phyloP scores from a whole-genome alignment of 306 rosid species.

The Prunus fruticosa region DNA sequence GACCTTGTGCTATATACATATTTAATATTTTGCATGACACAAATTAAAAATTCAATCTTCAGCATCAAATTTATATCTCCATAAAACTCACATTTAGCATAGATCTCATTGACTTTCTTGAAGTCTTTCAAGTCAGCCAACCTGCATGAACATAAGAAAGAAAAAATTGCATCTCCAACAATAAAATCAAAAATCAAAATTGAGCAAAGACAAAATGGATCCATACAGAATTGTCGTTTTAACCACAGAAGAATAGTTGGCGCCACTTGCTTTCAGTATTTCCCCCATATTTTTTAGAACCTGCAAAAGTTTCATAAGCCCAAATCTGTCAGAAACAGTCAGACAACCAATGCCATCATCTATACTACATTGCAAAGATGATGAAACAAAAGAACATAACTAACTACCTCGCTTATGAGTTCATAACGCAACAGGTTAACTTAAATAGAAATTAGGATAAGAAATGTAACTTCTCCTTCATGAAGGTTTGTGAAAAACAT shows the following conservation, averaged over 20 bases:
- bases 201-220: background rate
- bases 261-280: constrained; percentile 83
- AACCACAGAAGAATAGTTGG: constrained; percentile 74
- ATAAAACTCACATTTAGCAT: constrained; percentile 79
- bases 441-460: background rate
- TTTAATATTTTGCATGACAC: background rate
- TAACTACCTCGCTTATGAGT: too few species aligned
- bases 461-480: background rate
- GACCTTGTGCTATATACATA: background rate
- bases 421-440: background rate
- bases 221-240: constrained; percentile 88
- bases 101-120: constrained; percentile 77
- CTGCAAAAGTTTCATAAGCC: constrained; percentile 28
- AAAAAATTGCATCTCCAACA: background rate
- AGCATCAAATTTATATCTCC: background rate
- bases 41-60: background rate
- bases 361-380: background rate
- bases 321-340: background rate
- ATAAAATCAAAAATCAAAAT: constrained; percentile 2
- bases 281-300: constrained; percentile 92
- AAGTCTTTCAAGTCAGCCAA: constrained; percentile 92
- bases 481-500: background rate
- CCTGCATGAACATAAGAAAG: constrained; percentile 48
- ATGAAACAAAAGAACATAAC: background rate
- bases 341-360: background rate